Base-by-base conservation (phyloP, 345 rosid species). In the Dimocarpus longan region DNA sequence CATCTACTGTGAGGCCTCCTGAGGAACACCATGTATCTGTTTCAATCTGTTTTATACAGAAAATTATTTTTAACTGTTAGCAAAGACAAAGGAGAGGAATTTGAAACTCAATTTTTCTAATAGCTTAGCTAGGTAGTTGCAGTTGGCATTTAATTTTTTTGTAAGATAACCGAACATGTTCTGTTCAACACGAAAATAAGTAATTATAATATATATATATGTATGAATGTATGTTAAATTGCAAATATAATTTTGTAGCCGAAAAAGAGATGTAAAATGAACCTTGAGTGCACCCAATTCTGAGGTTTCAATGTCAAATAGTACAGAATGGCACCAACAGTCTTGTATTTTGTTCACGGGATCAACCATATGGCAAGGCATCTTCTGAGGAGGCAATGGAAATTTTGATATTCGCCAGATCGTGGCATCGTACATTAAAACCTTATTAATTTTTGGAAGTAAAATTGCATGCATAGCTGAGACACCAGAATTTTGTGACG, bases 1-100 rank as follows among this genome's bases (percentile, higher is more conserved):
- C 98, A 22, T 96, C 89, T 5, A 78, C 6, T 0, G 87, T 82
- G 10, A 96, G 85, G 40, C 97, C 98, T 71, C 99, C 99, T 0
- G 98, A 96, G 13, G 99, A 96, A 73, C 99, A 96, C 99, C 99
- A 96, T 15, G 99, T 93, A 74, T 96, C 99, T 0, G 78, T 63
- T 16, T 44, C 10, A 28, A 44, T 7, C 46, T 32, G 32, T 22
- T 63, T 28, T 44, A 7, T 46, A 46, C 8, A 46, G 37, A 32
- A 32, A 32, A 26, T 26, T 26, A 26, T 26, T 26, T 26, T 26
- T 26, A 26, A 26, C 28, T 26, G 37, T 32, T 32, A 32, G 37
- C 37, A 32, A 3, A 32, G 37, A 32, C 37, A 26, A 26, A 26
- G 28, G 28, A 26, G 28, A 26, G 1, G 28, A 26, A 26, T 26